Percentiles rank a stretch among this genome's conserved stretches.
phyloP scores from a whole-genome alignment of 306 rosid genomes.

The Dryas alaskensis region DNA sequence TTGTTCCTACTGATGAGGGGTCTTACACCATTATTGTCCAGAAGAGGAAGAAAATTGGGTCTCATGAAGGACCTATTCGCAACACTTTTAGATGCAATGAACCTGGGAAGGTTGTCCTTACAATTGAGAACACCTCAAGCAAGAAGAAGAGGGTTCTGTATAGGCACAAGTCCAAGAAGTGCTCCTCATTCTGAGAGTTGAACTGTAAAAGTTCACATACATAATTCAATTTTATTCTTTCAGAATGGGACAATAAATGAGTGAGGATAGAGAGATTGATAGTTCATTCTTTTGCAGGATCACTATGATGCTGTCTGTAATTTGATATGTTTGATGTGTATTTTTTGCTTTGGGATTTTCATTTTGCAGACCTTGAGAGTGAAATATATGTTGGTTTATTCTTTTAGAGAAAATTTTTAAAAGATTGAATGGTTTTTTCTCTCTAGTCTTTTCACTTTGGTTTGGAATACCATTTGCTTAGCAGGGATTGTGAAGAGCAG shows the following conservation, averaged over 20 bases:
- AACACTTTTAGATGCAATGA: conserved; percentile 40
- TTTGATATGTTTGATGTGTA: conserved; percentile 14
- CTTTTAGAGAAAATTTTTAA: neutral
- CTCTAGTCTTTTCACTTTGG: neutral
- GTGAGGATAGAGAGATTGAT: conserved; percentile 19
- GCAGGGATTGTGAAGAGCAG: neutral
- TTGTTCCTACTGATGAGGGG: conserved; percentile 40
- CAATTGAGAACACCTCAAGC: conserved; percentile 33
- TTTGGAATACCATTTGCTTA: neutral
- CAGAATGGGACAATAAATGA: conserved; percentile 6
- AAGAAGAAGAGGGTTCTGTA: conserved; percentile 44
- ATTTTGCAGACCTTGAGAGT: conserved; percentile 8
- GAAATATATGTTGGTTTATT: conserved; percentile 19
- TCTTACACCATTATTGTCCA: conserved; percentile 47
- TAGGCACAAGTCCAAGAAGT: conserved; percentile 42
- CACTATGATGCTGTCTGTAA: conserved; percentile 18
- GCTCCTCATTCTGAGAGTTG: conserved; percentile 13
- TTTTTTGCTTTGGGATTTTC: conserved; percentile 5
- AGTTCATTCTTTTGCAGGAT: conserved; percentile 33
- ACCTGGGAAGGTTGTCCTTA: conserved; percentile 43
- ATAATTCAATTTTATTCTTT: conserved; percentile 16
- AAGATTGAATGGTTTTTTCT: too few relatives aligned
- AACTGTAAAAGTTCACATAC: neutral
- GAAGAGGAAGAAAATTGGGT: conserved; percentile 40
- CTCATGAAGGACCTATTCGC: conserved; percentile 34